These are phyloP conservation scores for Linnemannia hyalina DNA, from an alignment of 192 early-diverging fungal species.

Conservation along the genomic window DNA sequence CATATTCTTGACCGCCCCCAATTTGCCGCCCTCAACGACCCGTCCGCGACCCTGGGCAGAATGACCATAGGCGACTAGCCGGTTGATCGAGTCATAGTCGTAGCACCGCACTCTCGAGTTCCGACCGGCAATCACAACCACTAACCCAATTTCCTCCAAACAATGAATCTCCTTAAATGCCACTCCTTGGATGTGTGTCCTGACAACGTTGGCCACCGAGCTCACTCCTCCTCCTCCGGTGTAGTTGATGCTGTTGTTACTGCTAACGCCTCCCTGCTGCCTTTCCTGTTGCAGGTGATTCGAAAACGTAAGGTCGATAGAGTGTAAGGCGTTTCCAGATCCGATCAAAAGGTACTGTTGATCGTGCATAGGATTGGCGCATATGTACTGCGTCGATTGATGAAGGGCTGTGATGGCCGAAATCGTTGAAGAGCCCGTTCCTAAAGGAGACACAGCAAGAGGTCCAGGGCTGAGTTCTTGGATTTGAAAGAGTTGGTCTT, in stretches of 20 bases:
- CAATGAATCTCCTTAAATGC: constrained; percentile 53
- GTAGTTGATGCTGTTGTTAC: background rate
- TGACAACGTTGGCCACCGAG: background rate
- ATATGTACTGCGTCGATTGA: constrained; percentile 25
- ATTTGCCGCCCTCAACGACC: constrained; percentile 32
- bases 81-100: constrained; percentile 48
- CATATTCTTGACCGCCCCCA: constrained; percentile 49
- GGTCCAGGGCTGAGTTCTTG: constrained; percentile 26
- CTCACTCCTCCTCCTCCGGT: background rate
- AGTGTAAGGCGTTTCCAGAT: constrained; percentile 38
- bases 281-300: constrained; percentile 20
- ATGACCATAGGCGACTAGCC: constrained; percentile 41
- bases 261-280: background rate
- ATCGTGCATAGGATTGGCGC: constrained; percentile 52
- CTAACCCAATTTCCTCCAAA: constrained; percentile 44
- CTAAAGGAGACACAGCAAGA: background rate
- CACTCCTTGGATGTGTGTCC: constrained; percentile 47
- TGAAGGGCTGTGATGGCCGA: background rate
- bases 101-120: constrained; percentile 47
- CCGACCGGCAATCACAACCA: constrained; percentile 47
- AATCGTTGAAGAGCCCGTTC: background rate
- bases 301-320: constrained; percentile 46
- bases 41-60: constrained; percentile 45
- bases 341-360: constrained; percentile 53
- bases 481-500: constrained; percentile 42